Percentiles rank a stretch among this genome's conserved stretches.
phyloP scores from a whole-genome alignment of 768 basidiomycete species.

The Psilocybe cubensis region DNA sequence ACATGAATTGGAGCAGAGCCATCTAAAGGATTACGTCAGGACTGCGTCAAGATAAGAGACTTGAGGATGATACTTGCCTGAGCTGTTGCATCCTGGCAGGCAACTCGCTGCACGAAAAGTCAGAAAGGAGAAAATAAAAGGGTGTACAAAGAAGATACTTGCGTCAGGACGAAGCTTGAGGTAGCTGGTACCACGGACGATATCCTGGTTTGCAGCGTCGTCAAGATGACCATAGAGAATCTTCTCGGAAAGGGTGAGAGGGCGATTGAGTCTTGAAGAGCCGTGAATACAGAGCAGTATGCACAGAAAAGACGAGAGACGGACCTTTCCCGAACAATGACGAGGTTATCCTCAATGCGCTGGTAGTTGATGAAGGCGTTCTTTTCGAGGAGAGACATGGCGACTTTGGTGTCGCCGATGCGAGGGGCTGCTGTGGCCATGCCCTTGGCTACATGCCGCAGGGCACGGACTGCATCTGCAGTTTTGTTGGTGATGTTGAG shows the following conservation, averaged over 20 bases:
- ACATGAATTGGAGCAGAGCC: constrained; percentile 99
- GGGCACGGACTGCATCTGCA: constrained; percentile 53
- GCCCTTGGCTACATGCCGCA: constrained; percentile 60
- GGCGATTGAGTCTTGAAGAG: constrained; percentile 73
- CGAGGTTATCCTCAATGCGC: constrained; percentile 97
- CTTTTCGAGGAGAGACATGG: constrained; percentile 87
- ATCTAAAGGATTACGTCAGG: constrained; percentile 64
- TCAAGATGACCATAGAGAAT: constrained; percentile 98
- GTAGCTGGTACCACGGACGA: constrained; percentile 91
- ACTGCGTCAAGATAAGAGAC: constrained; percentile 20
- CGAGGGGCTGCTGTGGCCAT: constrained; percentile 83
- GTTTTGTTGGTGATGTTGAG: constrained; percentile 59
- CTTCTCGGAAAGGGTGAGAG: constrained; percentile 94
- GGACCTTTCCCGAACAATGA: constrained; percentile 84
- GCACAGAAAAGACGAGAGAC: background rate
- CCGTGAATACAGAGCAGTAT: constrained; percentile 8
- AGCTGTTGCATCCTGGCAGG: constrained; percentile 90
- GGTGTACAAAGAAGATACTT: constrained; percentile 36
- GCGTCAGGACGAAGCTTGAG: constrained; percentile 98
- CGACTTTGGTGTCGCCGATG: constrained; percentile 89
- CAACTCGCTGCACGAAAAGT: constrained; percentile 63
- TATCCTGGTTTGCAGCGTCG: constrained; percentile 89
- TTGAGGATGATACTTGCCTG: constrained; percentile 51
- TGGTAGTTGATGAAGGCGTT: constrained; percentile 91
- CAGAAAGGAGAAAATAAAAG: background rate